phyloP scores from a whole-genome alignment of 257 asterid species.

The Solanum virginianum region DNA sequence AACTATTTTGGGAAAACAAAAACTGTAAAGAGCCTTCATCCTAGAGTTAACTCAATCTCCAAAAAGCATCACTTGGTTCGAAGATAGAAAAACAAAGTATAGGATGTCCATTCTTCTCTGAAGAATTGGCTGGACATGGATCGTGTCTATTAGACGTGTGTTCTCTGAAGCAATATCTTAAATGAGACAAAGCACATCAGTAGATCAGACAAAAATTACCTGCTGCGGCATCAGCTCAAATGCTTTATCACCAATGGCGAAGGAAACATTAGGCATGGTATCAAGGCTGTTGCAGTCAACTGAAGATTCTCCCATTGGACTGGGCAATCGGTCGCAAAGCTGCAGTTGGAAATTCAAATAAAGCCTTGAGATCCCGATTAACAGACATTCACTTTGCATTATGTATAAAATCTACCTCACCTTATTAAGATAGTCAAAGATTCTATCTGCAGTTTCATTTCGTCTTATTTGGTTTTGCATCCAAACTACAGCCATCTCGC shows the following conservation, averaged over 20 bases:
- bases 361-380: conserved; percentile 1
- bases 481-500: conserved; percentile 92
- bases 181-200: neutral
- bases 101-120: neutral
- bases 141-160: neutral
- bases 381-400: neutral
- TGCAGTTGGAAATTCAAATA: conserved; percentile 8
- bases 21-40: neutral
- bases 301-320: conserved; percentile 80
- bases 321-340: conserved; percentile 86
- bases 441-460: conserved; percentile 52
- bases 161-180: neutral
- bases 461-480: conserved; percentile 55
- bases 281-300: conserved; percentile 55
- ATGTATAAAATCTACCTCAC: conserved; percentile 12
- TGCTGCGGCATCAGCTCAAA: conserved; percentile 61
- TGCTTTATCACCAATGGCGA: conserved; percentile 51
- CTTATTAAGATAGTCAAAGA: conserved; percentile 61
- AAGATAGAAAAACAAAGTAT: neutral
- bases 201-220: conserved; percentile 18
- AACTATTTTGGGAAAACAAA: neutral
- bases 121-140: neutral
- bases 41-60: neutral
- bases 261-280: conserved; percentile 55
- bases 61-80: neutral